Evolutionary conservation across 2,329 filamentous ascomycete genomes (phyloP), one percentile per base, ranked within the genome.

Genomic region (Chrysoporthe puriensis): DNA sequence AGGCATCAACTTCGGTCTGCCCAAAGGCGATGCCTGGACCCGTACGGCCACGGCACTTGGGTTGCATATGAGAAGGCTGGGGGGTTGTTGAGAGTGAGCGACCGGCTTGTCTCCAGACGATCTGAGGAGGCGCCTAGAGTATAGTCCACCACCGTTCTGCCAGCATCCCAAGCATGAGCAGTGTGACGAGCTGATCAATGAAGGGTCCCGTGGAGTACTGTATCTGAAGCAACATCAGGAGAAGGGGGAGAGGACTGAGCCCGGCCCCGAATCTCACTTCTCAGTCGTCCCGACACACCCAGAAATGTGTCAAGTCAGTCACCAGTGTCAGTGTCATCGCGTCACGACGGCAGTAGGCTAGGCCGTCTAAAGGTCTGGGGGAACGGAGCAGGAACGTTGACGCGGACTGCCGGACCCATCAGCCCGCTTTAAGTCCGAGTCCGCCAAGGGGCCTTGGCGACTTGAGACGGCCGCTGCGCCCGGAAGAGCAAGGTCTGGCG

Each of bases 381-480:
- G 6, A 7, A 32, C 42, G 13, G 6, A 6, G 13, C n/a, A 43
- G 40, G 34, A 60, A 16, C 42, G n/a, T 21, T 43, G 40, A 13
- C n/a, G 42, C 59, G 59, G 59, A 43, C 21, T 46, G 43, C 43
- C 43, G 59, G 59, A 18, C 59, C 59, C 59, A 32, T 61, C 59
- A 44, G 21, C 42, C 42, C 48, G 26, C 59, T 46, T 11, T 13
- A 34, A 61, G 59, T 61, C 59, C 59, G 59, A 46, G 26, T 48
- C 43, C 7, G 16, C 21, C n/a, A 32, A 48, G 59, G 43, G 13
- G 13, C 43, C 59, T 61, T 56, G 42, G 44, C 36, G 62, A 57
- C 36, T 57, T 26, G 50, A 64, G 62, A 54, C 62, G 52, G 62
- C 52, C 36, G 52, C 50, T 9, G n/a, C 34, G 21, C 42, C 59